Evolutionary conservation across 129 eudicot genomes (phyloP), one percentile per base, ranked within the genome.

Genomic region (Flaveria bidentis): DNA sequence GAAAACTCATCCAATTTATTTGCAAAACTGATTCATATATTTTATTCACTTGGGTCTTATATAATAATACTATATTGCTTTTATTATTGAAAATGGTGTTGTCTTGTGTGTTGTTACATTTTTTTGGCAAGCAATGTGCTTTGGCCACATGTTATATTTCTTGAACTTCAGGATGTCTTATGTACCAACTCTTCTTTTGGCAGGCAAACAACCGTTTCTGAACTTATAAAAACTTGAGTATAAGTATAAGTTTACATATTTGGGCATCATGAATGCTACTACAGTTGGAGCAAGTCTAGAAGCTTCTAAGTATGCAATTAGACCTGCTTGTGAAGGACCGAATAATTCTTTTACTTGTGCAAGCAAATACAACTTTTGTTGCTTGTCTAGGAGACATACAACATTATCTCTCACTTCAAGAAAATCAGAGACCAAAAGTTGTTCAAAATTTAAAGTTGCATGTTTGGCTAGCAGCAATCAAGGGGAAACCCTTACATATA

Each of bases 401-500:
- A 53, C 80, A 13, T 69, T 78, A 49, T 76, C 81, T 47, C 52
- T 81, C 51, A 55, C 77, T 22, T 67, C 73, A 18, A 86, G 67
- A 56, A 73, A 75, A 58, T 10, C 61, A 9, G 71, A 50, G 57
- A 28, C 22, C 46, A 74, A 78, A 77, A 74, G 33, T 55, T 17
- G 23, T 71, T 46, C 67, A n/a, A 78, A 33, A 52, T 69, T 9
- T 81, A 71, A 22, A 79, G 46, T 68, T 30, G 17, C 49, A 64
- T 71, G 92, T n/a, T 44, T 83, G 74, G 81, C 84, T 25, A 63
- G 65, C 44, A 73, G 45, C 51, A 70, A 58, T 50, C 72, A 50
- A 15, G 70, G 25, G 23, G 70, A 75, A 22, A 83, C 89, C 0
- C 96, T 93, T 79, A 93, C 98, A 0, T 93, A 93, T 56, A 93